These are phyloP conservation scores for Petunia hybrid DNA, from an alignment of 305 asterid species.

Conservation along the genomic window DNA sequence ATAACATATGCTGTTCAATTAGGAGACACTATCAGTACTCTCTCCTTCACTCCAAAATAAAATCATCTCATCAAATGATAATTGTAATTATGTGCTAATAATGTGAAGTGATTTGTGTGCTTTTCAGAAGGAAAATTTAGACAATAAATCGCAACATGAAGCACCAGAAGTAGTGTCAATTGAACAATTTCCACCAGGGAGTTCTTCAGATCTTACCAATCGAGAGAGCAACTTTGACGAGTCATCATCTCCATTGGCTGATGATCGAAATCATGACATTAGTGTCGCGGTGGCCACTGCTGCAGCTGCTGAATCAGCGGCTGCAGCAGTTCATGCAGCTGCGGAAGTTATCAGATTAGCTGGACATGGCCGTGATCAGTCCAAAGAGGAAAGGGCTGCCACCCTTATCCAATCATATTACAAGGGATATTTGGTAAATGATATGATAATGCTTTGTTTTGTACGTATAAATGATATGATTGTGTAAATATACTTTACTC, in stretches of 20 bases:
- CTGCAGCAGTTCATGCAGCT: constrained; percentile 54
- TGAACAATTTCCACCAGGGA: constrained; percentile 84
- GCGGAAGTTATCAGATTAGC: constrained; percentile 56
- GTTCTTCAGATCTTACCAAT: constrained; percentile 71
- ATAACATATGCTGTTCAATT: constrained; percentile 59
- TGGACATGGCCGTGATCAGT: constrained; percentile 53
- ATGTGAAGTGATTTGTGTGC: not conserved
- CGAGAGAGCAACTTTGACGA: constrained; percentile 49
- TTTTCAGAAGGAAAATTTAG: constrained; percentile 64
- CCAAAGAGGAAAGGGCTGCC: constrained; percentile 82
- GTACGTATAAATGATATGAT: too few species aligned
- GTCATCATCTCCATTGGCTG: constrained; percentile 41
- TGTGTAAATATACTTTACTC: too few species aligned
- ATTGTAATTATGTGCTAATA: not conserved
- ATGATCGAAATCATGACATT: constrained; percentile 48
- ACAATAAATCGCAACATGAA: constrained; percentile 71
- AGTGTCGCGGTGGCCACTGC: constrained; percentile 55
- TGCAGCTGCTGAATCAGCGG: constrained; percentile 55
- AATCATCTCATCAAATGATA: not conserved
- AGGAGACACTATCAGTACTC: not conserved
- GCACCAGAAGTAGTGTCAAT: constrained; percentile 85
- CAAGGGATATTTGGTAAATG: constrained; percentile 84
- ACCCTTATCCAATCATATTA: constrained; percentile 75
- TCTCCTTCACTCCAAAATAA: constrained; percentile 44
- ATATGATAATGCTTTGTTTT: too few species aligned